Base-by-base conservation (phyloP, 768 basidiomycete species). In the Boletus edulis region DNA sequence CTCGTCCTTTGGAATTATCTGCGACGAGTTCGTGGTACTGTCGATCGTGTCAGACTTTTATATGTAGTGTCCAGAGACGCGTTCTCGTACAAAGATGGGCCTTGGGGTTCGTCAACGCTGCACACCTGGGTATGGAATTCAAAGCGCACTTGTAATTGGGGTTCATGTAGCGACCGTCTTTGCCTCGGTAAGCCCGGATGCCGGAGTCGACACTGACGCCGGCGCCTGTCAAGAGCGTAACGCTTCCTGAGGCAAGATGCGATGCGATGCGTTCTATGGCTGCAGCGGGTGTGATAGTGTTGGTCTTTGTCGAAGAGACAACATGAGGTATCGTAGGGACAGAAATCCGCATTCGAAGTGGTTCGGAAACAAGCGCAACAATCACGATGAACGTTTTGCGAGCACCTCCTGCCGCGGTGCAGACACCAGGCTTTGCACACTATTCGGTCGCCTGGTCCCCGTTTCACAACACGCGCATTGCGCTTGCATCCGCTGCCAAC, bases 141-240 rank as follows among this genome's bases (percentile, higher is more conserved):
- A 22, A 0, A 51, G 62, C 81, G 61, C 63, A 91, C 89, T 85
- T 87, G 76, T 90, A 92, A 69, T 92, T 87, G n/a, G 89, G 90
- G 64, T 93, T 91, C 83, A 90, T 83, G 71, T 93, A 93, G 59
- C 86, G 76, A 15, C 94, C 94, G 65, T 95, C 90, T 57, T 67
- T 68, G 1, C 94, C 94, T 54, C 94, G 77, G 72, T 98, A 97
- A n/a, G 94, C 94, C 60, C 92, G 78, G 56, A 98, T 96, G 43
- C 96, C 96, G 27, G 89, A 92, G 70, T 98, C 96, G 29, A 98
- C 94, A 68, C 89, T 91, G 60, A 97, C 91, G 8, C 96, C 96
- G 0, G 96, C 96, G 3, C 94, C 94, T 0, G 93, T 94, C 51
- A 98, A 68, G 15, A 94, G 74, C 0, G 86, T 74, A 46, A 83